Base-by-base conservation (phyloP, 352 stramenopile species). In the Elongisporangium prolatum region DNA sequence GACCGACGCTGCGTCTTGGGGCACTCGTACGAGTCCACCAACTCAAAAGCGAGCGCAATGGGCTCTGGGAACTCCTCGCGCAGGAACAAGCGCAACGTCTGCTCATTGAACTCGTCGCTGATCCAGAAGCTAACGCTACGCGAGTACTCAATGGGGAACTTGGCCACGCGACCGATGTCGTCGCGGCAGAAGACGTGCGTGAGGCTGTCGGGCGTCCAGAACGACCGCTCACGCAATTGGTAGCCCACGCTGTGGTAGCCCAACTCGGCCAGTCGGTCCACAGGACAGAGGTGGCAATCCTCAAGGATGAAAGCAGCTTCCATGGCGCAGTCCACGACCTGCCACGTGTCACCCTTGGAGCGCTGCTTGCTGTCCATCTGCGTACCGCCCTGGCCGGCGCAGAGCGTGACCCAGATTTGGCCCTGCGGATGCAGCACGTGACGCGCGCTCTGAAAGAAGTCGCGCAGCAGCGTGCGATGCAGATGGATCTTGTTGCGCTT, bases 181-280 rank as follows among this genome's bases (percentile, higher is more conserved):
- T 90, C 76, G 21, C 65, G 66, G 38, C 66, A 75, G 54, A 93
- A 93, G 13, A 93, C 80, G 51, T 93, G 82, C 17, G 80, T 74
- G 48, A 93, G 67, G 48, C 78, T 83, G 48, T 79, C 74, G 2
- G 66, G 63, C 13, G 77, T 91, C 73, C 82, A 89, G 60, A 93
- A 93, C 7, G 78, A 66, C 47, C 78, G 83, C 52, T 93, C 80
- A 50, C 75, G 70, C 2, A 89, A 80, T 49, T 89, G 80, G 66
- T 92, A 89, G 40, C 84, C 84, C 24, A 92, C 82, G 49, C 81
- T 90, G 59, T 84, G 79, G 72, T 93, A 93, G n/a, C 84, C 84
- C 21, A 93, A 67, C 37, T 67, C 60, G 0, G 71, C 64, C 21
- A 93, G 68, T 37, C 63, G 61, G 20, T 87, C 68, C 18, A 91